A percentile compares a stretch with the other conserved stretches of the same genome.
phyloP scores from a whole-genome alignment of 2,329 filamentous ascomycete species.

The Pseudocercospora cruenta region DNA sequence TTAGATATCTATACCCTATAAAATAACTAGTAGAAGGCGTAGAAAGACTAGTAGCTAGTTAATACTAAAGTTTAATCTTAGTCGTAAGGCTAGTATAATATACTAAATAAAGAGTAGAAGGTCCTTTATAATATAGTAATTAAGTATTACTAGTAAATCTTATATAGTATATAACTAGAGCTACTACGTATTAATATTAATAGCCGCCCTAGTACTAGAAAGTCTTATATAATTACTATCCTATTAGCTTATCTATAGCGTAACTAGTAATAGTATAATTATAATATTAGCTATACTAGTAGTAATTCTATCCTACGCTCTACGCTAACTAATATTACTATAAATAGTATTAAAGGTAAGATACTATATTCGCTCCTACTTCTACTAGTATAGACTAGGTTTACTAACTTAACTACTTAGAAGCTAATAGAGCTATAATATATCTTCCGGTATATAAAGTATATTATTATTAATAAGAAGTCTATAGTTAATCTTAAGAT shows the following conservation, averaged over 20 bases:
- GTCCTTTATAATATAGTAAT: background rate
- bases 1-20: background rate
- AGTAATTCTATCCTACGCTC: background rate
- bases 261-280: background rate
- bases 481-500: background rate
- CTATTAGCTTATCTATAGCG: background rate
- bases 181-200: background rate
- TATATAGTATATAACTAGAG: background rate
- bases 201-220: background rate
- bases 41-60: background rate
- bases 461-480: constrained; percentile 2
- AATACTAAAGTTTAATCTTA: background rate
- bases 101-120: background rate
- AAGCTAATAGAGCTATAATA: background rate
- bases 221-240: background rate
- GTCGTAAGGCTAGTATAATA: background rate
- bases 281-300: background rate
- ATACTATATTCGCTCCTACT: background rate
- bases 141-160: background rate
- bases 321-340: background rate
- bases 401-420: background rate
- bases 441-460: background rate
- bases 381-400: background rate
- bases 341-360: background rate
- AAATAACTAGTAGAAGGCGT: background rate